These are phyloP conservation scores for Venturia carpophila DNA, from an alignment of 2,329 filamentous ascomycete genomes.

Conservation along the genomic window DNA sequence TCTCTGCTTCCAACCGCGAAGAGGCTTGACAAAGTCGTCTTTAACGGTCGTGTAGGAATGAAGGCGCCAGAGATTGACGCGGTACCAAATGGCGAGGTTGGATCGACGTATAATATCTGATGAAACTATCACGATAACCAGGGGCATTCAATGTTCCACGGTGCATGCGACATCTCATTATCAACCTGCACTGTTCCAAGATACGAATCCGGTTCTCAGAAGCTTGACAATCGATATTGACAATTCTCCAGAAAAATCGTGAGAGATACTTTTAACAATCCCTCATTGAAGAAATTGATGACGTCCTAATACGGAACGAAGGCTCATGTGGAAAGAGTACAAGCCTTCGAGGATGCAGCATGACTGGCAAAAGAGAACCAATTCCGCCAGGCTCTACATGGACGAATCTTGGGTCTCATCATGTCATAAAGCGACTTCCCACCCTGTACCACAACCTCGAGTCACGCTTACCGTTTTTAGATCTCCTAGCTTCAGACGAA, in stretches of 20 bases:
- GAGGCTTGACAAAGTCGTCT: slow-evolving; percentile 32
- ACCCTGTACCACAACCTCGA: neutral
- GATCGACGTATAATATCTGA: neutral
- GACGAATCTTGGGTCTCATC: neutral
- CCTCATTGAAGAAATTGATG: no score
- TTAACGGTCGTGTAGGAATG: slow-evolving; percentile 23
- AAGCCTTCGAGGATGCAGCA: no score
- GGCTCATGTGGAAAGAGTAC: no score
- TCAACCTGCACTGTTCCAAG: no score
- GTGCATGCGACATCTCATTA: neutral
- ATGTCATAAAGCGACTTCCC: neutral
- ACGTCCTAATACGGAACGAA: no score
- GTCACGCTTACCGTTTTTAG: neutral
- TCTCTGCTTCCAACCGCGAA: slow-evolving; percentile 42
- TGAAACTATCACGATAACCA: neutral
- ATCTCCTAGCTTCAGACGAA: neutral
- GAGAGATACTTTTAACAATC: no score
- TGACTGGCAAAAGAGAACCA: no score
- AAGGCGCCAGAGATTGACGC: slow-evolving; percentile 7
- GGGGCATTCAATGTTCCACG: neutral
- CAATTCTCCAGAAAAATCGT: no score
- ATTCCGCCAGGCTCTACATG: no score
- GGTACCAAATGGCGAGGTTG: neutral
- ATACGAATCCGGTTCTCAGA: neutral
- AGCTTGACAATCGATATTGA: neutral